A percentile compares a stretch with the other conserved stretches of the same genome.
Conservation (phyloP, 2,329 filamentous ascomycete species). For the Didymella pomorum region DNA sequence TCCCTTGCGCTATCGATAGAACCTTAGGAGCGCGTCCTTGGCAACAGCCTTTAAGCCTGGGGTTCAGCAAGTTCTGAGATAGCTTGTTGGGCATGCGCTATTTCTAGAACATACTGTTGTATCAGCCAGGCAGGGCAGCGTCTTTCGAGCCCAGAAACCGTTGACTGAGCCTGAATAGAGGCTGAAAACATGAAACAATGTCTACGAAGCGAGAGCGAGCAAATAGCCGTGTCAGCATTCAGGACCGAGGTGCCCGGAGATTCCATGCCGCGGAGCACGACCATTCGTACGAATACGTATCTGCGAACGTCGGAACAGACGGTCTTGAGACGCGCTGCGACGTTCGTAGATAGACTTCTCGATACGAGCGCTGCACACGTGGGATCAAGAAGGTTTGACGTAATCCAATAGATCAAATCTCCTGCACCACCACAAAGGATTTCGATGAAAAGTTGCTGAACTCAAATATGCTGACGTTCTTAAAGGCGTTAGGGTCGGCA, state of each 20-base stretch:
- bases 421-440: not conserved
- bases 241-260: slow-evolving; percentile 20
- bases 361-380: slow-evolving; percentile 10
- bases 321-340: not conserved
- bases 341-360: slow-evolving; percentile 6
- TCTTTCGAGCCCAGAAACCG: slow-evolving; percentile 6
- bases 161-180: slow-evolving; percentile 24
- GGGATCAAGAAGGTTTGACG: slow-evolving; percentile 5
- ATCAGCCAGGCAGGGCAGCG: not conserved
- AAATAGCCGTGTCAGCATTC: slow-evolving; percentile 21
- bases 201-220: slow-evolving; percentile 20
- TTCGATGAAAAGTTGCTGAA: not conserved
- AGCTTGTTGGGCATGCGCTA: slow-evolving; percentile 33
- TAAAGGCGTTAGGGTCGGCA: not conserved
- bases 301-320: not conserved
- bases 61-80: slow-evolving; percentile 2
- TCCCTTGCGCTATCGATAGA: slow-evolving; percentile 15
- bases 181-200: slow-evolving; percentile 33
- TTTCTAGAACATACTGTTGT: slow-evolving; percentile 37
- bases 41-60: not conserved
- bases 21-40: slow-evolving; percentile 4
- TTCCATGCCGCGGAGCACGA: slow-evolving; percentile 21
- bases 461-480: slow-evolving; percentile 1
- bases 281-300: not conserved
- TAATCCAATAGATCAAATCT: slow-evolving; percentile 1